A percentile compares a stretch with the other conserved stretches of the same genome.
Evolutionary conservation across 2,329 filamentous ascomycete species (phyloP).

Genomic region (Fusarium pilosicola): DNA sequence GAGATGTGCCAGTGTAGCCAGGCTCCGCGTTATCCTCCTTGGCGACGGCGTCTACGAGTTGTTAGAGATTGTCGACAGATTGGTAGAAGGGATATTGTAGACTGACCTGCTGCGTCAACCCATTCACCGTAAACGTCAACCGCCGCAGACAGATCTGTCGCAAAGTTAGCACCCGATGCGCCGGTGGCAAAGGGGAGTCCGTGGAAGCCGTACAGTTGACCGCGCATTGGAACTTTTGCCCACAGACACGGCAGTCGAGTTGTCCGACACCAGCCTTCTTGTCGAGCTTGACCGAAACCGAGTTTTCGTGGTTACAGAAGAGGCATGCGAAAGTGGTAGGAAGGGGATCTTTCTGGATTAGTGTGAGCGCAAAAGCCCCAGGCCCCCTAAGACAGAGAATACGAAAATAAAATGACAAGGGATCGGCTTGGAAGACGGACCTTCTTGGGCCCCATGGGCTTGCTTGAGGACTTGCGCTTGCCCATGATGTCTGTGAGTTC

Average conservation of each 20-base stretch:
- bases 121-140: slow-evolving; percentile 98
- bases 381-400: background rate
- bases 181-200: background rate
- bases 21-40: slow-evolving; percentile 54
- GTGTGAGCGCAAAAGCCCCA: slow-evolving; percentile 13
- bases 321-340: slow-evolving; percentile 92
- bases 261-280: slow-evolving; percentile 90
- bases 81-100: background rate
- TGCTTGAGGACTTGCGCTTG: slow-evolving; percentile 93
- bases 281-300: slow-evolving; percentile 89
- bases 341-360: slow-evolving; percentile 71
- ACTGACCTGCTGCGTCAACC: slow-evolving; percentile 83
- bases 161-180: slow-evolving; percentile 30
- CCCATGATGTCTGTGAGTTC: slow-evolving; percentile 65
- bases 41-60: slow-evolving; percentile 59
- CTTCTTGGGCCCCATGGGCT: slow-evolving; percentile 85
- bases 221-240: slow-evolving; percentile 89
- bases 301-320: slow-evolving; percentile 98
- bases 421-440: slow-evolving; percentile 55
- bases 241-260: slow-evolving; percentile 91
- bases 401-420: background rate
- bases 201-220: slow-evolving; percentile 78
- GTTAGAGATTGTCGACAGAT: slow-evolving; percentile 18
- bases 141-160: slow-evolving; percentile 81
- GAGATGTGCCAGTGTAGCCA: slow-evolving; percentile 45